A percentile compares a stretch with the other conserved stretches of the same genome.
Evolutionary conservation across 2,329 filamentous ascomycete genomes (phyloP).

Genomic region (Pseudogymnoascus verrucosus): DNA sequence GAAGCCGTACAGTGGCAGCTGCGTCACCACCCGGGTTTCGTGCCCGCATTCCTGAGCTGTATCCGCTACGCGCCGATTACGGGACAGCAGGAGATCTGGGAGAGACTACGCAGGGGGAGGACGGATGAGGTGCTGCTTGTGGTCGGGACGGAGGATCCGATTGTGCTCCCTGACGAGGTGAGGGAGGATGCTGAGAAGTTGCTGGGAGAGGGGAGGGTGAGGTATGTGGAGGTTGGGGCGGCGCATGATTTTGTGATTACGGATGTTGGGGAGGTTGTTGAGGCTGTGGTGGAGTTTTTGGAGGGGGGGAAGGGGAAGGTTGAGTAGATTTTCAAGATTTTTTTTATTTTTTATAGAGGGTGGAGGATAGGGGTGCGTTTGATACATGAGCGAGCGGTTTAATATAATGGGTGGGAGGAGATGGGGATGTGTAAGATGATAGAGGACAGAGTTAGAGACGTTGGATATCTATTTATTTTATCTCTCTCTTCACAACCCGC

Average conservation of each 20-base stretch:
- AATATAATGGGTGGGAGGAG: not conserved
- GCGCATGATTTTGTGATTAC: constrained; percentile 58
- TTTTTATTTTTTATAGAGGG: too few species aligned
- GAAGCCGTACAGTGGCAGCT: constrained; percentile 49
- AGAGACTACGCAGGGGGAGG: constrained; percentile 35
- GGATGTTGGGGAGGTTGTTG: constrained; percentile 37
- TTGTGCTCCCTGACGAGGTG: constrained; percentile 42
- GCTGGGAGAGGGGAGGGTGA: constrained; percentile 33
- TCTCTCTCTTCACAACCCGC: not conserved
- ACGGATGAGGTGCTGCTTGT: constrained; percentile 44
- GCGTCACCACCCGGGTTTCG: constrained; percentile 47
- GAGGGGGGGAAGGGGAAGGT: constrained; percentile 14
- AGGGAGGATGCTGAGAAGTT: constrained; percentile 17
- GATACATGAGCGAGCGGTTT: not conserved
- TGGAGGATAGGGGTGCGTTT: not conserved
- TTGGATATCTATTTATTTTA: not conserved
- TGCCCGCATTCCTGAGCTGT: constrained; percentile 51
- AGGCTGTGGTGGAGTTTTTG: constrained; percentile 43
- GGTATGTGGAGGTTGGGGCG: constrained; percentile 44
- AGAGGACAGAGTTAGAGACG: not conserved
- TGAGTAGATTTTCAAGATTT: too few species aligned
- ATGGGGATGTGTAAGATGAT: not conserved
- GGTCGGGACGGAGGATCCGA: constrained; percentile 39
- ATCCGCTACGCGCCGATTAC: constrained; percentile 47
- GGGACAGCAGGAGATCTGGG: constrained; percentile 44